Evolutionary conservation across 805 yeast genomes (phyloP).

Genomic region (Saturnispora besseyi): DNA sequence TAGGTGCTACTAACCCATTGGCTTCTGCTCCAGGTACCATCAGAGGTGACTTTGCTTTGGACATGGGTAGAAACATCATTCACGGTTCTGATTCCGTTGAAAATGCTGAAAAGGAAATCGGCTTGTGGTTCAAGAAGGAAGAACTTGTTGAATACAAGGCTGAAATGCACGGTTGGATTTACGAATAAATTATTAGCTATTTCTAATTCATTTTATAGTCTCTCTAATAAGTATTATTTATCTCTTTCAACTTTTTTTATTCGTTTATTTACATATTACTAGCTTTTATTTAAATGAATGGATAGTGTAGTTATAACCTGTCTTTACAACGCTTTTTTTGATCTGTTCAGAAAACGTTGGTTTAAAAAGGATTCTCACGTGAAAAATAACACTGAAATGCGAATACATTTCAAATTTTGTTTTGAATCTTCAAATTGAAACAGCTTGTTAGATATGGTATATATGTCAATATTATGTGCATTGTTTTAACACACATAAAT

Average conservation of each 20-base stretch:
- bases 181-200: slow-evolving; percentile 52
- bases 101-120: slow-evolving; percentile 92
- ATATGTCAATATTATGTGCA: no score
- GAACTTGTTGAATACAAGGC: slow-evolving; percentile 91
- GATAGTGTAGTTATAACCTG: no score
- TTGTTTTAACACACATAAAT: no score
- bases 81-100: slow-evolving; percentile 99
- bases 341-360: no score
- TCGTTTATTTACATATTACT: not conserved
- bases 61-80: slow-evolving; percentile 98
- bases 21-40: slow-evolving; percentile 98
- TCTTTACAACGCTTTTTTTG: no score
- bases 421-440: no score
- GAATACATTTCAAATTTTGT: no score
- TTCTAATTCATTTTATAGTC: slow-evolving; percentile 1
- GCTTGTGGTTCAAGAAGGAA: slow-evolving; percentile 95
- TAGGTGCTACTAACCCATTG: slow-evolving; percentile 99
- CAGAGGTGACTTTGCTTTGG: slow-evolving; percentile 98
- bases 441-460: no score
- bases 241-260: not conserved
- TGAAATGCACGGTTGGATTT: slow-evolving; percentile 79
- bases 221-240: not conserved
- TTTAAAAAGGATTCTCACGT: no score
- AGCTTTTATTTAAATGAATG: no score
- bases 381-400: no score